Percentiles rank a stretch among this genome's conserved stretches.
Conservation (phyloP, 768 basidiomycete species). For the Leccinum aurantiacum region DNA sequence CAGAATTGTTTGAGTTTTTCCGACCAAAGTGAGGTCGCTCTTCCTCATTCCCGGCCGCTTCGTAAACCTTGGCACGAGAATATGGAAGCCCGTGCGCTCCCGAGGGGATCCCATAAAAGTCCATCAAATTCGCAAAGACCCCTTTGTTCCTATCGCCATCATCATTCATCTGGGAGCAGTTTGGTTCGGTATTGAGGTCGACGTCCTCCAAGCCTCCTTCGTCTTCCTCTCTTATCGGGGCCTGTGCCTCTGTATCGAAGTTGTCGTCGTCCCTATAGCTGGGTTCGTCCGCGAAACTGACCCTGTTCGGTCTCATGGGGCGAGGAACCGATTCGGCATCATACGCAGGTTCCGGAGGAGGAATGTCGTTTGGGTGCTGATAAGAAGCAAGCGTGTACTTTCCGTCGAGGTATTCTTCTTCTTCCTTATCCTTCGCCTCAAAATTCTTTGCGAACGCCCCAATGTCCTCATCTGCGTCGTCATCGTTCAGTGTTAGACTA, state of each 20-base stretch:
- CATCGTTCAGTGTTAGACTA: slow-evolving; percentile 38
- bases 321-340: slow-evolving; percentile 16
- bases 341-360: slow-evolving; percentile 48
- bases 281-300: slow-evolving; percentile 40
- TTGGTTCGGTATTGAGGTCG: slow-evolving; percentile 8
- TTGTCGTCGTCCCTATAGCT: slow-evolving; percentile 12
- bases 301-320: slow-evolving; percentile 27
- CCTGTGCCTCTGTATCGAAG: slow-evolving; percentile 30
- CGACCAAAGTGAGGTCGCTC: slow-evolving; percentile 28
- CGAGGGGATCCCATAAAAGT: slow-evolving; percentile 28
- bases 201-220: slow-evolving; percentile 23
- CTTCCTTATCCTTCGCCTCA: slow-evolving; percentile 11
- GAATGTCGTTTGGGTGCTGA: slow-evolving; percentile 62
- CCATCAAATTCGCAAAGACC: slow-evolving; percentile 32
- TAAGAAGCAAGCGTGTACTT: slow-evolving; percentile 55
- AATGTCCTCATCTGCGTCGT: slow-evolving; percentile 19
- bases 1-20: slow-evolving; percentile 45
- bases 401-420: slow-evolving; percentile 31
- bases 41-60: slow-evolving; percentile 10
- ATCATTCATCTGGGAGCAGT: slow-evolving; percentile 22
- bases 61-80: slow-evolving; percentile 26
- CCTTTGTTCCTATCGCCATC: slow-evolving; percentile 28
- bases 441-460: slow-evolving; percentile 19
- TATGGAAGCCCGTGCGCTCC: slow-evolving; percentile 26
- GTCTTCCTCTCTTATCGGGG: slow-evolving; percentile 1